These are phyloP conservation scores for Leccinum griseonigrum DNA, from an alignment of 1,284 basidiomycete species.

Conservation along the genomic window DNA sequence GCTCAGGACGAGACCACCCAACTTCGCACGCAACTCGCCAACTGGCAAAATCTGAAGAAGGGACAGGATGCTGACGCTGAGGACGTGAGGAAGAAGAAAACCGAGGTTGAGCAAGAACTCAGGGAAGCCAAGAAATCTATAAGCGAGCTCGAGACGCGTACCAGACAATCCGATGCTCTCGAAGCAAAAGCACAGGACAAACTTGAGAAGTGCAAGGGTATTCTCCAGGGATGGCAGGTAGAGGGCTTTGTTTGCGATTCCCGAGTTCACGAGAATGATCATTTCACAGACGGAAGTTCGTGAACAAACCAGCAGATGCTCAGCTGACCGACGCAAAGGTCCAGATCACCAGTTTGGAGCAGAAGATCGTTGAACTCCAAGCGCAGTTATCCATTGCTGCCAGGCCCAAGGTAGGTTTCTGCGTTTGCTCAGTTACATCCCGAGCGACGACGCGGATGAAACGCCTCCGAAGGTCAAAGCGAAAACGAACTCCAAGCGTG, in stretches of 20 bases:
- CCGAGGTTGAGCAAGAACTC: conserved; percentile 55
- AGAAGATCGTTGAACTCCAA: conserved; percentile 43
- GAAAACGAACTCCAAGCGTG: conserved; percentile 19
- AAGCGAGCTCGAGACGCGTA: conserved; percentile 38
- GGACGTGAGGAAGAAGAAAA: conserved; percentile 48
- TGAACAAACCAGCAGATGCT: conserved; percentile 34
- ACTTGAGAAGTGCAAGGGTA: conserved; percentile 43
- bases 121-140: conserved; percentile 47
- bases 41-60: conserved; percentile 65
- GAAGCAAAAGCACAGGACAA: conserved; percentile 30
- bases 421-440: background rate
- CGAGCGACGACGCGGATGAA: conserved; percentile 18
- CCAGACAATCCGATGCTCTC: conserved; percentile 16
- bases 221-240: conserved; percentile 46
- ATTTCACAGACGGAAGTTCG: conserved; percentile 33
- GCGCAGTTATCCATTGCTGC: conserved; percentile 37
- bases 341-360: conserved; percentile 36
- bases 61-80: conserved; percentile 60
- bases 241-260: background rate
- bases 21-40: conserved; percentile 59
- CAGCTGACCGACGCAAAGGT: conserved; percentile 31
- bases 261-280: conserved; percentile 7
- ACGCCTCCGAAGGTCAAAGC: conserved; percentile 20
- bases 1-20: conserved; percentile 53
- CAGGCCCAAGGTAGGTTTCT: conserved; percentile 22